These are phyloP conservation scores for Monosporozyma servazzii DNA, from an alignment of 805 yeast genomes.

Conservation along the genomic window DNA sequence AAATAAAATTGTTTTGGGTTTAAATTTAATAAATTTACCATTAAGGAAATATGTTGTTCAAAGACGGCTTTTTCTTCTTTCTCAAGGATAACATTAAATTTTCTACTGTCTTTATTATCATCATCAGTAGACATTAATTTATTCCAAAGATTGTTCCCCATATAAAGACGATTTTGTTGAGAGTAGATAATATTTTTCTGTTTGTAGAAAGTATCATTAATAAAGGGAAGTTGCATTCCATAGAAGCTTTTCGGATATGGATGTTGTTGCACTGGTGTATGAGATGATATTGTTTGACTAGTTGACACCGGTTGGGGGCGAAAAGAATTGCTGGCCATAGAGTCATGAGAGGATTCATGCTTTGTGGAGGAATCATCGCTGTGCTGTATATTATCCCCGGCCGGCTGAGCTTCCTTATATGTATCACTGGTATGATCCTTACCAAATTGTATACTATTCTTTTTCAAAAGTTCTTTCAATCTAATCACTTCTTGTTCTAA, in stretches of 20 bases:
- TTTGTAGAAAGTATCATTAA: conserved; percentile 22
- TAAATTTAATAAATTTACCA: conserved; percentile 11
- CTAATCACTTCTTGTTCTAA: conserved; percentile 53
- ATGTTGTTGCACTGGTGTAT: background rate
- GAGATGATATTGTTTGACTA: background rate
- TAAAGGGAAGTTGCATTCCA: conserved; percentile 6
- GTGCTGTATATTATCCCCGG: background rate
- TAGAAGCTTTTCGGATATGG: background rate
- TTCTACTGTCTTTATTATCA: background rate
- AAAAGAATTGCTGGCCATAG: background rate
- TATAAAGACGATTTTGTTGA: conserved; percentile 3
- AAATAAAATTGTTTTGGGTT: conserved; percentile 11
- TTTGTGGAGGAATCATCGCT: background rate
- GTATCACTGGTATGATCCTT: background rate
- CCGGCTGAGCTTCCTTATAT: background rate
- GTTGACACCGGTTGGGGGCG: background rate
- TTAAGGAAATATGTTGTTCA: conserved; percentile 5
- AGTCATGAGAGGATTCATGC: background rate
- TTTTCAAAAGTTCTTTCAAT: conserved; percentile 38
- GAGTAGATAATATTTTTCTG: conserved; percentile 12
- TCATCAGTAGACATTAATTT: conserved; percentile 1
- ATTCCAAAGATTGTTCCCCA: conserved; percentile 25
- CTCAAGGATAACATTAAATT: background rate
- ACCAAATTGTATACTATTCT: background rate
- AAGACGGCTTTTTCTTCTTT: conserved; percentile 3